Percentiles rank a stretch among this genome's conserved stretches.
Conservation (phyloP, 371 early-diverging fungal genomes). For the Mucor piriformis region DNA sequence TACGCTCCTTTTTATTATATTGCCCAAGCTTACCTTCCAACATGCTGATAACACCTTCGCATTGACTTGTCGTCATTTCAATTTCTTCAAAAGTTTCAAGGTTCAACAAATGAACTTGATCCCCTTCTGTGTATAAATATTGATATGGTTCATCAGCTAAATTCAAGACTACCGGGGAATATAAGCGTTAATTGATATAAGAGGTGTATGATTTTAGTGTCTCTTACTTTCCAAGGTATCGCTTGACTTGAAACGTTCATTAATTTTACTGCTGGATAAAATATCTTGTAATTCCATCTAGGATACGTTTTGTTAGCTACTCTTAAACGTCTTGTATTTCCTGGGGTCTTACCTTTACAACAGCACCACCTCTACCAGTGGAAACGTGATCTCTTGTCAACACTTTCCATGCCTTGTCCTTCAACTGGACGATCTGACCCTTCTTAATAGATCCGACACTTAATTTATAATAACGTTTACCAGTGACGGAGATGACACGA, state of each 20-base stretch:
- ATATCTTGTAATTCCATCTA: slow-evolving; percentile 72
- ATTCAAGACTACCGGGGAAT: slow-evolving; percentile 59
- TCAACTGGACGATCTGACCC: slow-evolving; percentile 53
- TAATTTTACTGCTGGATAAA: slow-evolving; percentile 51
- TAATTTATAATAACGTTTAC: slow-evolving; percentile 38
- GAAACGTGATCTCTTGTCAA: slow-evolving; percentile 46
- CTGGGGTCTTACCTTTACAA: slow-evolving; percentile 43
- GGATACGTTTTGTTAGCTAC: not conserved
- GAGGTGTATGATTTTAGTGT: too few relatives aligned
- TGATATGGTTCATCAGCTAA: slow-evolving; percentile 69
- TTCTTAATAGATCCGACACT: slow-evolving; percentile 49
- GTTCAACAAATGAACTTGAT: slow-evolving; percentile 68
- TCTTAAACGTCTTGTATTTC: not conserved
- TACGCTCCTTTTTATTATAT: too few relatives aligned
- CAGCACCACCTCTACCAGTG: slow-evolving; percentile 55
- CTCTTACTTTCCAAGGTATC: slow-evolving; percentile 61
- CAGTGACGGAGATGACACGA: not conserved
- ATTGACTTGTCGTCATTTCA: slow-evolving; percentile 51
- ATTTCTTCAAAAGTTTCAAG: slow-evolving; percentile 76
- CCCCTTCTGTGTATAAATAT: slow-evolving; percentile 70
- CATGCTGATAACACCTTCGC: slow-evolving; percentile 61
- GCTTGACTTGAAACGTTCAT: slow-evolving; percentile 67
- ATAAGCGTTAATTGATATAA: too few relatives aligned
- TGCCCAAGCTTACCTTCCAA: slow-evolving; percentile 37
- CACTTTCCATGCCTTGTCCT: slow-evolving; percentile 51